A percentile compares a stretch with the other conserved stretches of the same genome.
phyloP scores from a whole-genome alignment of 2,329 filamentous ascomycete genomes.

The Hypomyces perniciosus region DNA sequence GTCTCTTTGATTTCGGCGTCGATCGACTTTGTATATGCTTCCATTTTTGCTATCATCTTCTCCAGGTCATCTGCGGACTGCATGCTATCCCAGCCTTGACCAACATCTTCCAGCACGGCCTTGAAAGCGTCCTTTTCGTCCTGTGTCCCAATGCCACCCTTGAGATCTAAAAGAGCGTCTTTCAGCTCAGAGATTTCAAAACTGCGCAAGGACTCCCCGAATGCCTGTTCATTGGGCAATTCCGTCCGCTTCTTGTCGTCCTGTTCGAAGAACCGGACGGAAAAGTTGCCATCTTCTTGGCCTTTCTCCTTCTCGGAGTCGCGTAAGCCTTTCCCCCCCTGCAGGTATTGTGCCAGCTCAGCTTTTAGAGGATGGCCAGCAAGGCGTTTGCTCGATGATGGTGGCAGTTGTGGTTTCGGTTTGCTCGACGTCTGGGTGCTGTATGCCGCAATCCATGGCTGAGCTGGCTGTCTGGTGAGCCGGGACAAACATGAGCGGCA shows the following conservation, averaged over 20 bases:
- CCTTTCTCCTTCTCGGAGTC: constrained; percentile 16
- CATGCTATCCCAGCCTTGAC: constrained; percentile 25
- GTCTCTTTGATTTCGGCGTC: constrained; percentile 29
- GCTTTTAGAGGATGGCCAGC: constrained; percentile 21
- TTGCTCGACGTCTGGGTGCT: constrained; percentile 24
- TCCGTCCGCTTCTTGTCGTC: constrained; percentile 31
- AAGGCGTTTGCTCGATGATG: constrained; percentile 13
- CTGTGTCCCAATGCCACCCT: constrained; percentile 30
- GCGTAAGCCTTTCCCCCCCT: constrained; percentile 23
- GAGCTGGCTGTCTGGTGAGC: constrained; percentile 24
- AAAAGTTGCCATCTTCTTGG: constrained; percentile 18
- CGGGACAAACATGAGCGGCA: constrained; percentile 33
- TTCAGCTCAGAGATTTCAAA: constrained; percentile 32
- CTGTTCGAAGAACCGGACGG: constrained; percentile 46
- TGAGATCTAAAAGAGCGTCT: constrained; percentile 32
- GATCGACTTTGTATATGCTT: constrained; percentile 30
- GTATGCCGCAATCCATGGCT: constrained; percentile 26
- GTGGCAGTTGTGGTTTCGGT: constrained; percentile 16
- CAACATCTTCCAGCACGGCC: constrained; percentile 30
- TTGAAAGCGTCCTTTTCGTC: constrained; percentile 31
- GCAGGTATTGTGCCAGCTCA: constrained; percentile 24
- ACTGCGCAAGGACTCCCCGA: constrained; percentile 32
- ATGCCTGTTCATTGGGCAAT: constrained; percentile 35
- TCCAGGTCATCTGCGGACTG: constrained; percentile 30
- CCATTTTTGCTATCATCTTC: constrained; percentile 27